Conservation (phyloP, 306 rosid species). For the Dryas drummondii region DNA sequence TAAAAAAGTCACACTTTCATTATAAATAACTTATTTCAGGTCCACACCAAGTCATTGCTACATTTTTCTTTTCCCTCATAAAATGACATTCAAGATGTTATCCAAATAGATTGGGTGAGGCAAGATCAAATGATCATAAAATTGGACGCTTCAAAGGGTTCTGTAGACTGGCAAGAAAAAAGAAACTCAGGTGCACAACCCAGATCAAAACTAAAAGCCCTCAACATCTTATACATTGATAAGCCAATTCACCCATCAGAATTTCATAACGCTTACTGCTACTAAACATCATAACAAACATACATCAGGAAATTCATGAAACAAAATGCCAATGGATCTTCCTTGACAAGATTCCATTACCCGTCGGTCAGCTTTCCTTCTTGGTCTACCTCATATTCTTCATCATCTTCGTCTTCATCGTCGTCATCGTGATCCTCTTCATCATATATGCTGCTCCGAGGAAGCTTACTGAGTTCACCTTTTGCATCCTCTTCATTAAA, state of each 20-base stretch:
- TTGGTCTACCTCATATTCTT: slow-evolving; percentile 25
- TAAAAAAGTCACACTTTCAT: too few relatives aligned
- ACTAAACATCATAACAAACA: not conserved
- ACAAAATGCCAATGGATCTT: not conserved
- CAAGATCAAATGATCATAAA: too few relatives aligned
- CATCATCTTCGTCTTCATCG: slow-evolving; percentile 33
- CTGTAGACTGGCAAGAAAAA: not conserved
- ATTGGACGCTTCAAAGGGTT: not conserved
- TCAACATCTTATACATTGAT: not conserved
- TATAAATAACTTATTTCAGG: too few relatives aligned
- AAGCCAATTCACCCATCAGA: not conserved
- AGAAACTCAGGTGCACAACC: not conserved
- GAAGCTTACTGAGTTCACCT: slow-evolving; percentile 28
- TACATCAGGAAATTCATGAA: not conserved
- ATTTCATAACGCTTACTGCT: not conserved
- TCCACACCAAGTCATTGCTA: too few relatives aligned
- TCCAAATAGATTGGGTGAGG: not conserved
- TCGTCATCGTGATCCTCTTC: slow-evolving; percentile 13
- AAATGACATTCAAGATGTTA: not conserved
- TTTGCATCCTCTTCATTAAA: slow-evolving; percentile 39
- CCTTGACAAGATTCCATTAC: not conserved
- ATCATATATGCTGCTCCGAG: slow-evolving; percentile 19
- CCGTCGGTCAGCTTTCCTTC: slow-evolving; percentile 26
- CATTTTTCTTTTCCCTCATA: not conserved
- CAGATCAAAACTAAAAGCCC: not conserved